Evolutionary conservation across 495 filamentous ascomycete species (phyloP), one percentile per base, ranked within the genome.

Genomic region (Hyaloscypha hepaticicola): DNA sequence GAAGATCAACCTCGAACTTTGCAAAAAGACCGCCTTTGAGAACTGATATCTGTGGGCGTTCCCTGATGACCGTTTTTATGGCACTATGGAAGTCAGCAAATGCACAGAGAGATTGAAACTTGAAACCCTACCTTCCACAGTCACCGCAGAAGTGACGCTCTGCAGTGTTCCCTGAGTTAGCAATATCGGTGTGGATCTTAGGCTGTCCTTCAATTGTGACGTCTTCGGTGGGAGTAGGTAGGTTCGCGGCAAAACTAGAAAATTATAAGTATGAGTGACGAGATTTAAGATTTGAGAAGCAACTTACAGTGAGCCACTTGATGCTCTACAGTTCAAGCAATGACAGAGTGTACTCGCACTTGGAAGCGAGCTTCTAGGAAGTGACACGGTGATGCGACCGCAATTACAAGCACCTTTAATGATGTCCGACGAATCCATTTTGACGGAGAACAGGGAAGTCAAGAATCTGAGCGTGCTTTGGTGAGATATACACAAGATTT

Each of bases 11-110:
- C 8, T 57, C 57, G n/a, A 33, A 38, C 8, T 60, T 60, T 12
- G 49, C 63, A 34, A 66, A 66, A 22, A 66, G 21, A 19, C 63
- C 63, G 19, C 56, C 57, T 41, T 66, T 66, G 56, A 66, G 19
- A 48, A 50, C 38, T 16, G 57, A 21, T 5, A 38, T 60, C 9
- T 66, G 31, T 5, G 63, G 63, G 1, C 25, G n/a, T 45, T 66
- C 2, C 14, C 24, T 24, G 3, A 60, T 29, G 19, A 60, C 60
- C 3, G 63, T 53, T 27, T 55, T 45, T 8, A 66, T 56, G 24
- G 63, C 26, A n/a, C 63, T 66, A 19, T 8, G n/a, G 0, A 25
- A 25, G n/a, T 53, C 14, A 45, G 28, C 29, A 41, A 41, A 21
- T 16, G 21, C 21, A 14, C 22, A 55, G 6, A 24, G 0, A 22